Evolutionary conservation across 305 asterid genomes (phyloP), one percentile per base, ranked within the genome.

Genomic region (Fraxinus greggii): DNA sequence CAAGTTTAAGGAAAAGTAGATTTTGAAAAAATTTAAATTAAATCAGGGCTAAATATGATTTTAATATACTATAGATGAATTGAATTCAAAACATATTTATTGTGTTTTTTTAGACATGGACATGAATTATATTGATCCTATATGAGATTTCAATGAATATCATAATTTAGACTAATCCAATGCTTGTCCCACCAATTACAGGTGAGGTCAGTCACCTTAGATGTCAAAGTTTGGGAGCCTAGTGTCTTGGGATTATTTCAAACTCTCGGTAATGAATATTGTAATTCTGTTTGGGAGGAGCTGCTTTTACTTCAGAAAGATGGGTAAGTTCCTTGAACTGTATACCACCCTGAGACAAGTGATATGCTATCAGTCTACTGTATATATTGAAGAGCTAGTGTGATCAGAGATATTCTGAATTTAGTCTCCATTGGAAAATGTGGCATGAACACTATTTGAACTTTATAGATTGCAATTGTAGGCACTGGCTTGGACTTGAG

Each of bases 151-250:
- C 33, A 54, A 69, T 51, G 51, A 29, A 65, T 51, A 54, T 78
- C 19, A 21, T 63, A 75, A 59, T 74, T 32, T 2, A 69, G 40
- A 67, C 32, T 78, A 75, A 23, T 76, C 78, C 36, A 80, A 77
- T 75, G 33, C n/a, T 74, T 80, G 79, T 79, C 82, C 85, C 79
- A 59, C 75, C 75, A 84, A 82, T 83, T 86, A 35, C 90, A 95
- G 99, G 95, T 95, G 78, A 90, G 99, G 89, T 95, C 99, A 32
- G 92, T 95, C 85, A 94, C 92, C 36, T 89, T 94, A 72, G 99
- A 95, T 76, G 98, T 95, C 85, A 95, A 85, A 87, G 99, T 95
- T 82, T 95, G 99, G 99, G 98, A 95, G 78, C 94, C 97, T 28
- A 83, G 93, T 48, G 91, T 95, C 74, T 85, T 95, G 95, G 94